Percentiles rank a stretch among this genome's conserved stretches.
Conservation (phyloP, 2,329 filamentous ascomycete species). For the Ampelomyces quisqualis region DNA sequence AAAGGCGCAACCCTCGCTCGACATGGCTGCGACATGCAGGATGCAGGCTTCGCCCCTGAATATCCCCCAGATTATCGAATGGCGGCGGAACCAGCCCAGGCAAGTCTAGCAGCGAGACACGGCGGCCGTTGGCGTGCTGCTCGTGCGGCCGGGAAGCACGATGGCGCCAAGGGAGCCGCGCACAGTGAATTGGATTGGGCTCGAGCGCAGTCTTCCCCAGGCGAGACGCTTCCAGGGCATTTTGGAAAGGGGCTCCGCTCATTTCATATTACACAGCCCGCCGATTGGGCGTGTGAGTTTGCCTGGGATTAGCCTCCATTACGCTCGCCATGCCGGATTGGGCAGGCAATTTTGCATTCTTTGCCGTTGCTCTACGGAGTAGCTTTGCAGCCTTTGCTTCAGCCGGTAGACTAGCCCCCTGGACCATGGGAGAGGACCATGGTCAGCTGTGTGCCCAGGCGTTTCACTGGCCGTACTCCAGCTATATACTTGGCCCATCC, state of each 20-base stretch:
- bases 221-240: slow-evolving; percentile 10
- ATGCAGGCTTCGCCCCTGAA: slow-evolving; percentile 34
- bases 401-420: slow-evolving; percentile 14
- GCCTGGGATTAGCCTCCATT: slow-evolving; percentile 24
- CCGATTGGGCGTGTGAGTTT: slow-evolving; percentile 27
- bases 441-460: slow-evolving; percentile 18
- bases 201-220: no score
- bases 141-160: slow-evolving; percentile 20
- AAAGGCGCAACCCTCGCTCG: no score
- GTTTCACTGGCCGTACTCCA: not conserved
- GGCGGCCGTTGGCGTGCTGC: slow-evolving; percentile 25
- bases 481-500: slow-evolving; percentile 3
- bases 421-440: not conserved
- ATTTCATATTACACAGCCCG: slow-evolving; percentile 12
- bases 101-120: slow-evolving; percentile 20
- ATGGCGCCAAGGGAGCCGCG: slow-evolving; percentile 9
- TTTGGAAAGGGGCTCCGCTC: slow-evolving; percentile 22
- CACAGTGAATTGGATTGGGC: slow-evolving; percentile 15
- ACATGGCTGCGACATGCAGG: slow-evolving; percentile 2
- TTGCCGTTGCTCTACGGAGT: slow-evolving; percentile 36
- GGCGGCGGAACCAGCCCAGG: slow-evolving; percentile 15
- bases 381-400: slow-evolving; percentile 29
- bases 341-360: slow-evolving; percentile 36
- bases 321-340: slow-evolving; percentile 17
- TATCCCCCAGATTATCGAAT: slow-evolving; percentile 41